A percentile compares a stretch with the other conserved stretches of the same genome.
Evolutionary conservation across 257 asterid genomes (phyloP).

Genomic region (Primulina eburnea): DNA sequence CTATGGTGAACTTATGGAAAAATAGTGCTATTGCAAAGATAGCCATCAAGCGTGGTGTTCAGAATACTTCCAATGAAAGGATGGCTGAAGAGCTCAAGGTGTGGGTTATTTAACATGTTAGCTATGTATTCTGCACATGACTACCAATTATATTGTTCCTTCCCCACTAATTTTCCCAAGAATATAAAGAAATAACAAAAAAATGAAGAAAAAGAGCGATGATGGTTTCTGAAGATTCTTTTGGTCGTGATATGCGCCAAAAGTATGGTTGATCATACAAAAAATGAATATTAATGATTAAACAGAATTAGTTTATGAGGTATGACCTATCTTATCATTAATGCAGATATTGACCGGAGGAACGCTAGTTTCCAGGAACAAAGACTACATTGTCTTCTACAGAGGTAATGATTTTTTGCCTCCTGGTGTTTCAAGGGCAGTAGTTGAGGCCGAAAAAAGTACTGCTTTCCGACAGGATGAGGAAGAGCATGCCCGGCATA

Average conservation of each 20-base stretch:
- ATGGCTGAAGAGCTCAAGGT: constrained; percentile 99
- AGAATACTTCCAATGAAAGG: constrained; percentile 73
- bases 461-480: constrained; percentile 57
- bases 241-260: no score
- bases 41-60: constrained; percentile 89
- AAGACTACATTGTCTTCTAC: constrained; percentile 85
- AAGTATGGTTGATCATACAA: no score
- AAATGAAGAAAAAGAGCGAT: no score
- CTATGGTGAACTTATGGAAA: constrained; percentile 88
- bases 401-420: constrained; percentile 91
- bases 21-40: constrained; percentile 75
- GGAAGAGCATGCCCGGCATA: constrained; percentile 77
- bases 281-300: neutral
- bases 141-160: neutral
- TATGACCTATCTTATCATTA: constrained; percentile 18
- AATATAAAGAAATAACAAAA: no score
- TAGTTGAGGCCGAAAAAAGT: constrained; percentile 57
- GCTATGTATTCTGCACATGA: neutral
- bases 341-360: constrained; percentile 89
- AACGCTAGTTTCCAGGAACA: constrained; percentile 82
- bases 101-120: neutral
- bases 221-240: no score
- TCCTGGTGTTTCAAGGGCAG: constrained; percentile 49
- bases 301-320: neutral
- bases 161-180: neutral